Base-by-base conservation (phyloP, 2,329 filamentous ascomycete genomes). In the Ophiostoma populinum region DNA sequence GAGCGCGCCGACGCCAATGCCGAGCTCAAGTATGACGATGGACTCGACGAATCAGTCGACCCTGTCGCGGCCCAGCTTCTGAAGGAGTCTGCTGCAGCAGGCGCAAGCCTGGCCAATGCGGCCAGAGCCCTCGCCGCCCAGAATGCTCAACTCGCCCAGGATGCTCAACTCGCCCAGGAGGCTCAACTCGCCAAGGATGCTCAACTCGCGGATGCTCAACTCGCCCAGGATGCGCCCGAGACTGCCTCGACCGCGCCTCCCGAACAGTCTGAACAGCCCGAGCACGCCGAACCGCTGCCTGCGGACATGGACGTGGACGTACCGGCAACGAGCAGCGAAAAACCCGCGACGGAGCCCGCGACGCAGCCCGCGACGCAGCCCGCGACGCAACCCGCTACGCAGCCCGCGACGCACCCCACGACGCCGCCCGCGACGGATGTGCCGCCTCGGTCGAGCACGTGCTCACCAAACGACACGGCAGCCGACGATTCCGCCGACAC, bases 41-140 rank as follows among this genome's bases (percentile, higher is more conserved):
- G 35, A 3, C 34, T 24, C 5, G 40, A 41, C 6, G 34, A 35
- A 8, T 5, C 24, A 7, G 42, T 45, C 24, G 35, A 30, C 8
- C 13, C 41, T 2, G 58, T 58, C 2, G 62, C 68, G 43, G 57
- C 57, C 16, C 63, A 59, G 43, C 52, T 57, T 39, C 49, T 60
- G 28, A 58, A 56, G 43, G 65, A 62, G 43, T 59, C 56, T 6
- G 50, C 54, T 20, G 45, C 54, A 38, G 42, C 48, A 5, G 32
- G 18, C 36, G 44, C 28, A 26, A 42, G n/a, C 20, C 38, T 26
- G 12, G 24, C 5, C 7, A 26, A 6, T 6, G 12, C 18, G 24
- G 13, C 12, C n/a, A 17, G 15, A 17, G n/a, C 19, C 21, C 25
- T 15, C 3, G 15, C 25, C 6, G 11, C 25, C 12, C n/a, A n/a